phyloP scores from a whole-genome alignment of 2,329 filamentous ascomycete species.

The Pestalotiopsis sp. region DNA sequence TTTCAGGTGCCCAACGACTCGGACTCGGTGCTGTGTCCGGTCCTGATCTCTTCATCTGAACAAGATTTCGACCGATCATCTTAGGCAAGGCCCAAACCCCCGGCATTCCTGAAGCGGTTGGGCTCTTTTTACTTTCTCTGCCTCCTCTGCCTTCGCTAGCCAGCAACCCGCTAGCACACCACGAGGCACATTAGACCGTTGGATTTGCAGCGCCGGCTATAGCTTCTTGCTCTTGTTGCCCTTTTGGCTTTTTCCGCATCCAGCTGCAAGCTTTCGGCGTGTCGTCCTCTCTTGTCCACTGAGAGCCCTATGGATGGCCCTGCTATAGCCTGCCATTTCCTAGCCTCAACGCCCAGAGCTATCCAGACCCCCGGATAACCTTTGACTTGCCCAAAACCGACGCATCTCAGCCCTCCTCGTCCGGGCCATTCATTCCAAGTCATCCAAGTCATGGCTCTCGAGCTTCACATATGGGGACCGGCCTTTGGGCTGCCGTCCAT shows the following conservation, averaged over 20 bases:
- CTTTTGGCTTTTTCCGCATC: neutral
- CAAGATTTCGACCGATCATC: slow-evolving; percentile 1
- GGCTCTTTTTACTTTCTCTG: neutral
- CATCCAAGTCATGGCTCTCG: slow-evolving; percentile 47
- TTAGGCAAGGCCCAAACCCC: neutral
- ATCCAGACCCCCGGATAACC: neutral
- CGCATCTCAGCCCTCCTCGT: neutral
- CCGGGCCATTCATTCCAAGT: neutral
- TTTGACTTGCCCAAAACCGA: neutral
- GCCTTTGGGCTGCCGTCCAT: slow-evolving; percentile 89
- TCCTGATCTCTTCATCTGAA: slow-evolving; percentile 5
- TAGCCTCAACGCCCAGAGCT: neutral
- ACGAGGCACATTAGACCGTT: no score
- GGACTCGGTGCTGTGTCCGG: neutral
- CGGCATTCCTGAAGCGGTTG: neutral
- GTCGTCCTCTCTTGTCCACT: no score
- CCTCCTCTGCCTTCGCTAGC: no score
- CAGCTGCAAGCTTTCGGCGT: neutral
- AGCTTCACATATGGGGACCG: slow-evolving; percentile 89
- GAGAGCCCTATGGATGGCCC: neutral
- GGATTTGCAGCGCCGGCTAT: neutral
- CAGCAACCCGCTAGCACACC: no score
- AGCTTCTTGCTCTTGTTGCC: neutral
- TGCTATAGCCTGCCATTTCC: neutral
- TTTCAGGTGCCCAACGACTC: neutral